Percentiles rank a stretch among this genome's conserved stretches.
phyloP scores from a whole-genome alignment of 2,329 filamentous ascomycete species.

The Bipolaris oryzae region DNA sequence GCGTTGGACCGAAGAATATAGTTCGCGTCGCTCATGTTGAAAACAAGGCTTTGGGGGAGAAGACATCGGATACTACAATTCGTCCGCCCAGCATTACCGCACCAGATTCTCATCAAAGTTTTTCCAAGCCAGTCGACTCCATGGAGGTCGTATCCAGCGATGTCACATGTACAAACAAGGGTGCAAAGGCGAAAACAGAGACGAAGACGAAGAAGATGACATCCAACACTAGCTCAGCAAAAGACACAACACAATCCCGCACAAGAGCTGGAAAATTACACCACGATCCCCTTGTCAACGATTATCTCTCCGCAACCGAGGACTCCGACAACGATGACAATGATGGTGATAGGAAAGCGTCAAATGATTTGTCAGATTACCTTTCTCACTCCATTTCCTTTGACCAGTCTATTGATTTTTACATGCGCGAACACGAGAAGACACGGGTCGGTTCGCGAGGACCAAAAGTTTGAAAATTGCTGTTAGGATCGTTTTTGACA shows the following conservation, averaged over 20 bases:
- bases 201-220: not conserved
- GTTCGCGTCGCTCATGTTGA: slow-evolving; percentile 20
- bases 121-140: slow-evolving; percentile 24
- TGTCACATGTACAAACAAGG: not conserved
- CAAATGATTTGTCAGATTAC: slow-evolving; percentile 17
- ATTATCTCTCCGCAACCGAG: slow-evolving; percentile 10
- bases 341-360: not conserved
- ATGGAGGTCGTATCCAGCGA: slow-evolving; percentile 2
- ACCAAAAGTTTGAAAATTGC: slow-evolving; percentile 16
- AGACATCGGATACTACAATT: slow-evolving; percentile 39
- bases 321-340: slow-evolving; percentile 10
- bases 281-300: slow-evolving; percentile 8
- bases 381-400: slow-evolving; percentile 24
- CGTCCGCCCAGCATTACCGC: slow-evolving; percentile 34
- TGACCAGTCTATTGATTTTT: slow-evolving; percentile 10
- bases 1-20: slow-evolving; percentile 15
- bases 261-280: not conserved
- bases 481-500: not conserved
- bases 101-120: slow-evolving; percentile 29
- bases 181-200: not conserved
- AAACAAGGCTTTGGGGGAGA: slow-evolving; percentile 39
- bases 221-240: not conserved
- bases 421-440: slow-evolving; percentile 10
- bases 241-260: not conserved
- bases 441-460: slow-evolving; percentile 12